These are phyloP conservation scores for Periglandula ipomoeae DNA, from an alignment of 2,329 filamentous ascomycete genomes.

Conservation along the genomic window DNA sequence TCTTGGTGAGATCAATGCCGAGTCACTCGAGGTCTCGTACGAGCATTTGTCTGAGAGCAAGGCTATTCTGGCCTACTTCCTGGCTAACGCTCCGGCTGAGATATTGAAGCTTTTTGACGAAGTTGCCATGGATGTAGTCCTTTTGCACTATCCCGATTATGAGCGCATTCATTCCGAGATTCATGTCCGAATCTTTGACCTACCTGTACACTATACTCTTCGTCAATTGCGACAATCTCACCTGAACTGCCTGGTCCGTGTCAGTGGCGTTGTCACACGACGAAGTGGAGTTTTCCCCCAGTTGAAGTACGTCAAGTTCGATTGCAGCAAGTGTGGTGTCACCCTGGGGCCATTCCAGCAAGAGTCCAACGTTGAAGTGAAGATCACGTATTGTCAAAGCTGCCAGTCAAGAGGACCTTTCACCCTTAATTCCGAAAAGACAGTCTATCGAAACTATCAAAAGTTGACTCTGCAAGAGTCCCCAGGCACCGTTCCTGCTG, in stretches of 20 bases:
- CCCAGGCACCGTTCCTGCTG: conserved; percentile 90
- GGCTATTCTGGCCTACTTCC: conserved; percentile 88
- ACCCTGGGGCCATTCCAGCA: conserved; percentile 95
- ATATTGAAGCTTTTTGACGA: conserved; percentile 94
- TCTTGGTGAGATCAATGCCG: conserved; percentile 93
- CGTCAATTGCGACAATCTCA: conserved; percentile 92
- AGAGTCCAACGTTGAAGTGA: conserved; percentile 92
- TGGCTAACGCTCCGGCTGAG: conserved; percentile 92
- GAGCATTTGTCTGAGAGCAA: conserved; percentile 85
- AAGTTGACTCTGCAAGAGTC: conserved; percentile 96
- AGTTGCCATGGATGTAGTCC: conserved; percentile 90
- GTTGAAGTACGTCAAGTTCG: conserved; percentile 96
- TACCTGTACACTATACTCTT: conserved; percentile 90
- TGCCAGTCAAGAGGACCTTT: conserved; percentile 95
- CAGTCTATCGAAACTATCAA: conserved; percentile 97
- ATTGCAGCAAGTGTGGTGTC: conserved; percentile 86
- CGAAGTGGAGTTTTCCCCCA: conserved; percentile 94
- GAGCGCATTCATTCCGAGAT: conserved; percentile 96
- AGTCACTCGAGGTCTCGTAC: conserved; percentile 93
- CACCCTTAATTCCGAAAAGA: conserved; percentile 92
- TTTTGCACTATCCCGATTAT: conserved; percentile 95
- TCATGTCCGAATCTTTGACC: conserved; percentile 90
- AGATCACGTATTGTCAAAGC: conserved; percentile 91
- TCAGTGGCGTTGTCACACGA: conserved; percentile 90
- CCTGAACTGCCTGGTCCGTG: conserved; percentile 88